phyloP scores from a whole-genome alignment of 78 protist species.

The Dictyostelium brefeldianum region DNA sequence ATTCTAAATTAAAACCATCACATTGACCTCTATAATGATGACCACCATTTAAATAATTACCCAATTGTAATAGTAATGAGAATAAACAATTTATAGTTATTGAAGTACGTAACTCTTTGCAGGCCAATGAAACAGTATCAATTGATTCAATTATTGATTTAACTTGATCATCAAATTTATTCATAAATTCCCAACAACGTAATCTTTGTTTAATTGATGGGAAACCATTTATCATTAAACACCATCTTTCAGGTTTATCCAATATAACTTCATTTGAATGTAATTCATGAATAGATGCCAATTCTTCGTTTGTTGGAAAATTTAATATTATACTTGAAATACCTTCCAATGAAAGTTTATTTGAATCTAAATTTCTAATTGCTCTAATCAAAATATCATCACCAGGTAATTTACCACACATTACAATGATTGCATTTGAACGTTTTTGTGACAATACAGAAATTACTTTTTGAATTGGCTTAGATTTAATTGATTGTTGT shows the following conservation, averaged over 20 bases:
- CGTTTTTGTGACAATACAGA: slow-evolving; percentile 57
- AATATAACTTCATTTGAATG: slow-evolving; percentile 22
- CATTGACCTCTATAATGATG: slow-evolving; percentile 70
- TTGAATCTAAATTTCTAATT: slow-evolving; percentile 39
- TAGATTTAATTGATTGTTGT: background rate
- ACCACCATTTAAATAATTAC: slow-evolving; percentile 79
- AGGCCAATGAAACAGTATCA: slow-evolving; percentile 39
- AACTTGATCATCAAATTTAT: slow-evolving; percentile 39
- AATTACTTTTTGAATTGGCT: slow-evolving; percentile 72
- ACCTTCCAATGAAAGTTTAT: slow-evolving; percentile 32
- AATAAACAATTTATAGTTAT: background rate
- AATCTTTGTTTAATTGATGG: slow-evolving; percentile 70
- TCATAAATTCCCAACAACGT: slow-evolving; percentile 67
- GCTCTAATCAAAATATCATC: slow-evolving; percentile 62
- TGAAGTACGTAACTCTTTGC: slow-evolving; percentile 43
- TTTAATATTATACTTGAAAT: slow-evolving; percentile 11
- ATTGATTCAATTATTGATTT: slow-evolving; percentile 8
- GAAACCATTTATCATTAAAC: slow-evolving; percentile 75
- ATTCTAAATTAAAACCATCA: slow-evolving; percentile 77
- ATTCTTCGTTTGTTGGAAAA: slow-evolving; percentile 49
- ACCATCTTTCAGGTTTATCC: slow-evolving; percentile 80
- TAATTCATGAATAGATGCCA: slow-evolving; percentile 62
- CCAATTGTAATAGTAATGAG: slow-evolving; percentile 33
- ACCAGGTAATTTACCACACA: slow-evolving; percentile 59
- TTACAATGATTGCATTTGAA: slow-evolving; percentile 64